These are phyloP conservation scores for Lasiodiplodia hormozganensis DNA, from an alignment of 2,329 filamentous ascomycete genomes.

Conservation along the genomic window DNA sequence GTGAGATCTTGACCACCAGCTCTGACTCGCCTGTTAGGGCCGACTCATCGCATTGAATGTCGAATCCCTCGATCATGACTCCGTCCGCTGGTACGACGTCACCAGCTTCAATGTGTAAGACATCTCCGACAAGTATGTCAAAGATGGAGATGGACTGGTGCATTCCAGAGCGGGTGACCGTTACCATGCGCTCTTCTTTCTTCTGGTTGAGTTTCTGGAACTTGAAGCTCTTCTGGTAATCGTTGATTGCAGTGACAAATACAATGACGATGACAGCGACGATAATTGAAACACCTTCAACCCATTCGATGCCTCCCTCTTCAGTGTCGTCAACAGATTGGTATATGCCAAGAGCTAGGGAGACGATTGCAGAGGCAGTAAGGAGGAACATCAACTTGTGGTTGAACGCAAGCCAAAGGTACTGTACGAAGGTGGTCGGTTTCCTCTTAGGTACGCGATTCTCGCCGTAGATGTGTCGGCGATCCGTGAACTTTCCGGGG, in stretches of 20 bases:
- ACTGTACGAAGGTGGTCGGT: too few relatives aligned
- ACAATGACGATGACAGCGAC: constrained; percentile 81
- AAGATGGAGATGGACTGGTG: constrained; percentile 73
- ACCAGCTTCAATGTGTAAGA: constrained; percentile 75
- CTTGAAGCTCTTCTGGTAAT: constrained; percentile 82
- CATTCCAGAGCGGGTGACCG: constrained; percentile 75
- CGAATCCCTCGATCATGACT: constrained; percentile 72
- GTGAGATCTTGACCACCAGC: constrained; percentile 70
- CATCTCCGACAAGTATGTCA: constrained; percentile 75
- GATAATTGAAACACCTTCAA: constrained; percentile 81
- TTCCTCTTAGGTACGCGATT: too few relatives aligned
- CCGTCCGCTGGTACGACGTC: constrained; percentile 76
- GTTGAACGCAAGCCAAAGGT: constrained; percentile 71
- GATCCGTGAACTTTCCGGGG: too few relatives aligned
- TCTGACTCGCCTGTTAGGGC: constrained; percentile 80
- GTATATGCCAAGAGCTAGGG: constrained; percentile 73
- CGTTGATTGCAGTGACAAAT: constrained; percentile 77
- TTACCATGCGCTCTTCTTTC: constrained; percentile 77
- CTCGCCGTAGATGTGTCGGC: too few relatives aligned
- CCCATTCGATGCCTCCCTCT: constrained; percentile 72
- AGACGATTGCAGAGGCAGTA: constrained; percentile 71
- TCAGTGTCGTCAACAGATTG: constrained; percentile 62
- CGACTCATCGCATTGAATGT: constrained; percentile 75
- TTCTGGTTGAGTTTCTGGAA: constrained; percentile 82
- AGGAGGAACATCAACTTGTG: constrained; percentile 76